Evolutionary conservation across 2,329 filamentous ascomycete species (phyloP), one percentile per base, ranked within the genome.

Genomic region (Epichloe glyceriae): DNA sequence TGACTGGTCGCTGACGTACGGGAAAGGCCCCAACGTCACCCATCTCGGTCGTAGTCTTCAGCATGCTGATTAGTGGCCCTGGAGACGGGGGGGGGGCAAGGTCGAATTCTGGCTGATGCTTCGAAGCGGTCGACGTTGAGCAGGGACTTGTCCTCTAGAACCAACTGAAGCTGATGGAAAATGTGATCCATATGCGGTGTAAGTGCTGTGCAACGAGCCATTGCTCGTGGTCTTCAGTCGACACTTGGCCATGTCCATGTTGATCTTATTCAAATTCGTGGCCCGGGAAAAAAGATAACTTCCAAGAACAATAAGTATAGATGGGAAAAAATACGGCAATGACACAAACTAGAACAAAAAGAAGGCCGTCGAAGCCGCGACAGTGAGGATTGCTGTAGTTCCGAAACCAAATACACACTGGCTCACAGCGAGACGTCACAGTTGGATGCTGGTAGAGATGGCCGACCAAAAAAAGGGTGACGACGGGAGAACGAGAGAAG

Each of bases 31-130:
- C 79, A 56, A 81, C 79, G 56, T 83, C 78, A n/a, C 80, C 79
- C 8, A 79, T 81, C 59, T 83, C 80, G 1, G 79, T 83, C 1
- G 77, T 82, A 3, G 75, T 83, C 65, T 78, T 83, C 52, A 83
- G 68, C 80, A 83, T 82, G 61, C 78, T 75, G 56, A 80, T 74
- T n/a, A 82, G 65, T 2, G 75, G 75, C 5, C 73, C 76, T 0
- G 78, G 75, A 1, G 69, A 75, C 44, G 65, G 68, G 14, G 74
- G 67, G 65, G 68, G 14, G 74, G 67, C 47, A 74, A 63, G 30
- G 62, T 60, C 33, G 65, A 60, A 50, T 72, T 72, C 50, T 73
- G 69, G 47, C 70, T 68, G 52, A 73, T 64, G 56, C 66, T 69
- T 51, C 69, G 67, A 34, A 74, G 64, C 4, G 73, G 70, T 37